Base-by-base conservation (phyloP, 148 eudicot species). In the Oxyria digyna region DNA sequence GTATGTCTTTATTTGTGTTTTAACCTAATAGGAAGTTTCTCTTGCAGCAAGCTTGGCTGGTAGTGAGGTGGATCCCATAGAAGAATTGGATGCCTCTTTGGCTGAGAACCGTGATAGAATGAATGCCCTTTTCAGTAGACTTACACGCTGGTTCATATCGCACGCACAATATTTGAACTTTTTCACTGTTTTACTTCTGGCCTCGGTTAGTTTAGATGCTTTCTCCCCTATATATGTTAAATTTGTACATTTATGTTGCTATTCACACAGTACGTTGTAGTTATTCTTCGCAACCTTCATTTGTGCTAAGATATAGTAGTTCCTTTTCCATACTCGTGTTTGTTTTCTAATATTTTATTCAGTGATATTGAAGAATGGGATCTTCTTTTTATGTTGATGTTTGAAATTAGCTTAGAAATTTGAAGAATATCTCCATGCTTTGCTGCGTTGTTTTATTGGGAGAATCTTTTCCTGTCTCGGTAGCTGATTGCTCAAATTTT, bases 101-200 rank as follows among this genome's bases (percentile, higher is more conserved):
- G 62, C 81, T n/a, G 82, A 86, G 74, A 81, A 81, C 62, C 70
- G 57, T 71, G 91, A 92, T 52, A 54, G 74, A 54, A 31, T 83
- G 26, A 79, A 89, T 62, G 71, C 76, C 65, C 79, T 49, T 64
- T 73, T 90, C 59, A 76, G 32, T 74, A 75, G 70, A 74, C 17
- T 85, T 31, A 87, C 91, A 67, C 72, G 78, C 26, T 94, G 99
- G 99, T 80, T 94, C 69, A 75, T 88, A 49, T 88, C 96, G 23
- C 97, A 91, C 71, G 70, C 97, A 67, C 99, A 91, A 72, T 94
- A 91, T 76, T 71, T 94, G 81, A 94, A 94, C 81, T 91, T 86
- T 73, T 74, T 83, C 73, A 84, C 99, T 4, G 83, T 94, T 76
- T 75, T 94, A 75, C 74, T 88, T 72, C 97, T 94, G 76, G 99